A percentile compares a stretch with the other conserved stretches of the same genome.
These are phyloP conservation scores for Leucocoprinus sp. DNA, from an alignment of 768 basidiomycete species.

Conservation along the genomic window DNA sequence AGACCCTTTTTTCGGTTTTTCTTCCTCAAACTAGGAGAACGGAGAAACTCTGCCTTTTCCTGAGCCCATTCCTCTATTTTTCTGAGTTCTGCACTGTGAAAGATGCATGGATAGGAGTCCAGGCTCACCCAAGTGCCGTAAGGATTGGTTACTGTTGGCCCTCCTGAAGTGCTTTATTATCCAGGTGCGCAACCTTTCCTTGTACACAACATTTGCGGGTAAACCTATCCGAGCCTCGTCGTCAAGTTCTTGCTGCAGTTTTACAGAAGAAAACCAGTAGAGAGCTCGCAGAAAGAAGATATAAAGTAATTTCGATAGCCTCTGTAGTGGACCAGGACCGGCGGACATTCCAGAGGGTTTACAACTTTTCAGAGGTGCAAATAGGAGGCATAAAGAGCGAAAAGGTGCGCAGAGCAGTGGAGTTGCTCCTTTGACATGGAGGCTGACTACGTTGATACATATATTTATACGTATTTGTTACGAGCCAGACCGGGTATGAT, in stretches of 20 bases:
- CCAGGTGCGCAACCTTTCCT: not conserved
- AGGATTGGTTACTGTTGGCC: not conserved
- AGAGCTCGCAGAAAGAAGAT: not conserved
- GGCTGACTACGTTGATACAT: constrained; percentile 8
- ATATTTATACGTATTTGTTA: too few relatives aligned
- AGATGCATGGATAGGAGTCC: not conserved
- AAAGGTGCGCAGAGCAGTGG: too few relatives aligned
- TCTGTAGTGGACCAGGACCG: not conserved
- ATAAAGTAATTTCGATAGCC: not conserved
- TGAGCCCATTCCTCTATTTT: constrained; percentile 1
- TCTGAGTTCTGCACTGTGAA: too few relatives aligned
- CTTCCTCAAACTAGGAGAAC: not conserved
- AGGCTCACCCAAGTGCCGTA: constrained; percentile 1
- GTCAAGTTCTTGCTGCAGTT: not conserved
- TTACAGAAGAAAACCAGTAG: not conserved
- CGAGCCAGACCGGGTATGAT: too few relatives aligned
- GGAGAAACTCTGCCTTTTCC: constrained; percentile 1
- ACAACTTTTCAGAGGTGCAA: not conserved
- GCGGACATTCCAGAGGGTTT: not conserved
- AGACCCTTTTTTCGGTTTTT: not conserved
- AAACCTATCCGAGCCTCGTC: constrained; percentile 3
- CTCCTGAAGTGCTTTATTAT: not conserved
- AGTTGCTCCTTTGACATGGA: too few relatives aligned
- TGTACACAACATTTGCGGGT: not conserved
- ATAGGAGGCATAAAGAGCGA: too few relatives aligned